These are phyloP conservation scores for Aspergillus biplanus DNA, from an alignment of 495 filamentous ascomycete species.

Conservation along the genomic window DNA sequence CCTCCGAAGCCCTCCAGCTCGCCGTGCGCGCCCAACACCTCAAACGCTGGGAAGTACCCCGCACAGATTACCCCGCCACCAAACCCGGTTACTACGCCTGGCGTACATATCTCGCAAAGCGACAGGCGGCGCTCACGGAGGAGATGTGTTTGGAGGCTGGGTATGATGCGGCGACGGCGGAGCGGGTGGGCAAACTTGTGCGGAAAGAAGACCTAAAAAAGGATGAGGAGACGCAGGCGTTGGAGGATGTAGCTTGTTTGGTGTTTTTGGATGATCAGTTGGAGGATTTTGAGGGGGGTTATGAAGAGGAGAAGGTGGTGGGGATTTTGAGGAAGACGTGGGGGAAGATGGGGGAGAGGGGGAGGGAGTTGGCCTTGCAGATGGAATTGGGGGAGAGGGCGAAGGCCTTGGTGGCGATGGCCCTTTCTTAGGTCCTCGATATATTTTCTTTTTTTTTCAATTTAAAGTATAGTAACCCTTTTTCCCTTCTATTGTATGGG, in stretches of 20 bases:
- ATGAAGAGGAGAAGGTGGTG: slow-evolving; percentile 75
- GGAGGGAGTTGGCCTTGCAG: slow-evolving; percentile 67
- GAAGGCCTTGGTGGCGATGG: slow-evolving; percentile 63
- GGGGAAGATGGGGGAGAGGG: slow-evolving; percentile 75
- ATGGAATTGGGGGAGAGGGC: slow-evolving; percentile 65
- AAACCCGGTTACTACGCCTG: slow-evolving; percentile 74
- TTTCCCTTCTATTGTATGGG: neutral
- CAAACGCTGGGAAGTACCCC: slow-evolving; percentile 77
- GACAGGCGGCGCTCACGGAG: slow-evolving; percentile 65
- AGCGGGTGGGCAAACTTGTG: slow-evolving; percentile 61
- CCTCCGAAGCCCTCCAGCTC: slow-evolving; percentile 66
- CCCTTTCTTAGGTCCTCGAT: slow-evolving; percentile 38
- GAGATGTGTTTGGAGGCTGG: slow-evolving; percentile 57
- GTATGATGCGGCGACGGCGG: slow-evolving; percentile 50
- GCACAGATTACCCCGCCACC: slow-evolving; percentile 67
- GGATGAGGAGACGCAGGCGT: slow-evolving; percentile 70
- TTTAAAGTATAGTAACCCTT: neutral
- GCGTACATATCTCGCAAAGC: slow-evolving; percentile 70
- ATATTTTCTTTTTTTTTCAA: slow-evolving; percentile 26
- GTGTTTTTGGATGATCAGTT: slow-evolving; percentile 87
- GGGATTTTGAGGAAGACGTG: slow-evolving; percentile 79
- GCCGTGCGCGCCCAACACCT: slow-evolving; percentile 85
- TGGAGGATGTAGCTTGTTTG: slow-evolving; percentile 85
- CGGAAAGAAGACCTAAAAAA: slow-evolving; percentile 69
- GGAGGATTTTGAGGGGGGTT: slow-evolving; percentile 68